Evolutionary conservation across 495 filamentous ascomycete species (phyloP), one percentile per base, ranked within the genome.

Genomic region (Xylaria longipes): DNA sequence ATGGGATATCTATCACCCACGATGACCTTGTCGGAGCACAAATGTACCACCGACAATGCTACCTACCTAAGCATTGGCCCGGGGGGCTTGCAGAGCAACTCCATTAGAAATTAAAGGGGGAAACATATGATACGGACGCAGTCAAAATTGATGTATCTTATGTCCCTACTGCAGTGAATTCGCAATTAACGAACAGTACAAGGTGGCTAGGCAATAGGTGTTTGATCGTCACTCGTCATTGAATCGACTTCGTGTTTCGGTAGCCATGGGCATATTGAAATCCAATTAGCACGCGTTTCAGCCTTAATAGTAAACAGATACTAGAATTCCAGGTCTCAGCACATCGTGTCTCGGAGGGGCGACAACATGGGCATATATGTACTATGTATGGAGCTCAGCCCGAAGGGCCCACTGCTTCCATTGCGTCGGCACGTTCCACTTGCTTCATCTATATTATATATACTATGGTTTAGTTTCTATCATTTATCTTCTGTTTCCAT

Each of bases 161-260:
- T 7, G 7, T 37, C 15, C 27, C 29, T 5, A 31, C 15, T 37
- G 2, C 4, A 15, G 31, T 20, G 46, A 64, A 29, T 64, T 22
- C 12, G 54, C 27, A 27, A 62, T 62, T 15, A 8, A 22, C 11
- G 22, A 31, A 31, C 8, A 43, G 14, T 8, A 12, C 25, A 31
- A 64, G 22, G 39, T 41, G 15, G 37, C 25, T 20, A 33, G 63
- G 27, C 2, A 33, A 45, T 31, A 17, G 12, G 45, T 45, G 63
- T 66, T 66, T 66, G 63, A 66, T 66, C 63, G 63, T 37, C 57
- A 37, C 17, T 5, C 45, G 20, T 22, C 20, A n/a, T 52, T 52
- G 8, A 37, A 6, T 65, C 41, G 61, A 48, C 61, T 31, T 46
- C 14, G 39, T 3, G 57, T 37, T 65, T 65, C 41, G 62, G n/a